These are phyloP conservation scores for Exophiala viscosa DNA, from an alignment of 2,329 filamentous ascomycete genomes.

Conservation along the genomic window DNA sequence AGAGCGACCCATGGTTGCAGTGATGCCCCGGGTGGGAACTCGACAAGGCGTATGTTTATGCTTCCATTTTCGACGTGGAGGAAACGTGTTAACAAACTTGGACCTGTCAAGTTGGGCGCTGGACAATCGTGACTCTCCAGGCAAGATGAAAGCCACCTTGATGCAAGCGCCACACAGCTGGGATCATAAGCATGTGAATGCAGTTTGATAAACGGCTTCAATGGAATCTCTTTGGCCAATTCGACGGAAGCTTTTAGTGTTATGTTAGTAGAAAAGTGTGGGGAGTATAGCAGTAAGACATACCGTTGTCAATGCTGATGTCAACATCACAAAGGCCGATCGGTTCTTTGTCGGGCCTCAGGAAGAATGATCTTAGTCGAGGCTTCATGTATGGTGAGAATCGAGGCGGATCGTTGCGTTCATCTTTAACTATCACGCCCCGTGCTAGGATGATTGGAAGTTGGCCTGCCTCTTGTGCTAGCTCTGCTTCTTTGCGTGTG, in stretches of 20 bases:
- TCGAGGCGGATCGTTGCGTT: background rate
- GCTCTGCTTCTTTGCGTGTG: background rate
- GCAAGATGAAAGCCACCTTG: constrained; percentile 1
- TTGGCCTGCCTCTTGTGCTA: background rate
- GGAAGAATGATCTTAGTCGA: background rate
- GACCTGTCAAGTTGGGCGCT: background rate
- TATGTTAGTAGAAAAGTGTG: background rate
- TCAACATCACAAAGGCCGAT: background rate
- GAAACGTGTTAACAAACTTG: background rate
- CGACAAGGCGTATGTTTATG: background rate
- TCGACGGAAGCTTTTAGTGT: background rate
- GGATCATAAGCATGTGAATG: background rate
- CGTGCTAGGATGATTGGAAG: background rate
- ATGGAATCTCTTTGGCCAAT: background rate
- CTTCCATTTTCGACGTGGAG: background rate
- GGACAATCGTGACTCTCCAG: background rate
- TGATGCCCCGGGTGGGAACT: background rate
- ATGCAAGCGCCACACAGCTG: background rate
- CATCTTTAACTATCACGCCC: background rate
- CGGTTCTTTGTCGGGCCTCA: background rate
- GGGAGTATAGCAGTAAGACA: background rate
- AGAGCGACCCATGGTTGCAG: constrained; percentile 1
- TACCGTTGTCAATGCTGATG: background rate
- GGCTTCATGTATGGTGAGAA: background rate
- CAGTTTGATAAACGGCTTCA: background rate